Evolutionary conservation across 208 protist species (phyloP).

Genomic region (Trypanosoma scelopori): DNA sequence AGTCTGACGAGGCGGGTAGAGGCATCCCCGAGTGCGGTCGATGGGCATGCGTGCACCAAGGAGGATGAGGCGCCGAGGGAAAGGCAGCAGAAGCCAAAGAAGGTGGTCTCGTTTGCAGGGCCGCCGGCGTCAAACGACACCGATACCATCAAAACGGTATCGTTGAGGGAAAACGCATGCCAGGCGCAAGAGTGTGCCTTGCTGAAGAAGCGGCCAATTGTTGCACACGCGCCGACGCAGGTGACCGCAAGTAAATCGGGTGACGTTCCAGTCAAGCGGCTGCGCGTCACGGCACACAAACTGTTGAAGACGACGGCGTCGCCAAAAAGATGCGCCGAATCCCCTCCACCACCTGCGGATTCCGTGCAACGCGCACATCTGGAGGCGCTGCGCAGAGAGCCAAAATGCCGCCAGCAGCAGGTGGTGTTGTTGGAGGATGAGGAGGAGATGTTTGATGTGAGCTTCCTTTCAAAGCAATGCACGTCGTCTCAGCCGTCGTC

Average conservation of each 20-base stretch:
- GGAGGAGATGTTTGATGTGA: too few relatives aligned
- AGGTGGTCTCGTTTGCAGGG: not conserved
- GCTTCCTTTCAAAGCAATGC: not conserved
- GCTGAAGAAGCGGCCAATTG: conserved; percentile 29
- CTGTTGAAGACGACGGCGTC: conserved; percentile 18
- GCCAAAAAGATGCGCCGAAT: not conserved
- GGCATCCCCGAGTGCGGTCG: not conserved
- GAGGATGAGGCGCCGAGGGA: not conserved
- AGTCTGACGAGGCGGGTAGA: not conserved
- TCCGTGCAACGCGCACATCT: too few relatives aligned
- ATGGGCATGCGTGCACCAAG: not conserved
- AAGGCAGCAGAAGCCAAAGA: conserved; percentile 7
- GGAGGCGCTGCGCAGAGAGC: not conserved
- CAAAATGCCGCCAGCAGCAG: too few relatives aligned
- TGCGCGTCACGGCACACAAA: conserved; percentile 46
- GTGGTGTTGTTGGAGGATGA: too few relatives aligned
- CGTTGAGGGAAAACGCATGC: not conserved
- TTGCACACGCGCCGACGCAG: conserved; percentile 37
- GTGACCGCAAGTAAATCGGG: not conserved
- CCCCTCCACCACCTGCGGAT: not conserved
- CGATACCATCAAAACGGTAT: not conserved
- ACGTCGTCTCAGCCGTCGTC: not conserved
- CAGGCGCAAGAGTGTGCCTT: not conserved
- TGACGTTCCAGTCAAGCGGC: conserved; percentile 30
- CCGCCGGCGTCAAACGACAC: not conserved